A percentile compares a stretch with the other conserved stretches of the same genome.
Evolutionary conservation across 2,329 filamentous ascomycete species (phyloP).

Genomic region (Botryotinia narcissicola): DNA sequence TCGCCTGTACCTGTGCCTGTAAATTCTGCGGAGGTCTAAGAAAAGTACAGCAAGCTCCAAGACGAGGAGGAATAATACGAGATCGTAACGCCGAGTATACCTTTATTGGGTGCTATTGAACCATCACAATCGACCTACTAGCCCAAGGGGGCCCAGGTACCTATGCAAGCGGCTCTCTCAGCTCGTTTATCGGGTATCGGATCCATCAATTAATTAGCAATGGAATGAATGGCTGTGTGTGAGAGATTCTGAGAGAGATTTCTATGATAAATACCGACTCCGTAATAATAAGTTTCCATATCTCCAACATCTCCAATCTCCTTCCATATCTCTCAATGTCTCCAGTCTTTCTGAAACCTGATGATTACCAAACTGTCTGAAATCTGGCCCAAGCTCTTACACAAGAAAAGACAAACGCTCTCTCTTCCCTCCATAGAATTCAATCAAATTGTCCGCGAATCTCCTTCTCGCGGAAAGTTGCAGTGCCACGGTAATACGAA

Average conservation of each 20-base stretch:
- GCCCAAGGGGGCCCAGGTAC: background rate
- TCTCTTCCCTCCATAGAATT: background rate
- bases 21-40: too few relatives aligned
- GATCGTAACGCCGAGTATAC: background rate
- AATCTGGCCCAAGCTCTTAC: background rate
- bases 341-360: conserved; percentile 2
- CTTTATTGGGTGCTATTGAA: background rate
- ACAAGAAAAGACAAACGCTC: background rate
- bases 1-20: background rate
- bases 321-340: background rate
- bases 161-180: background rate
- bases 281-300: too few relatives aligned
- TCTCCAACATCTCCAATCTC: background rate
- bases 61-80: background rate
- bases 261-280: background rate
- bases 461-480: background rate
- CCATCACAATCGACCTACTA: background rate
- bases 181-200: background rate
- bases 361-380: background rate
- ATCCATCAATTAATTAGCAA: background rate
- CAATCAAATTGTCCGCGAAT: background rate
- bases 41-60: too few relatives aligned
- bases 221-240: background rate
- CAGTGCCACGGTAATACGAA: background rate
- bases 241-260: background rate